phyloP scores from a whole-genome alignment of 345 rosid genomes.

The Leavenworthia alabamica region DNA sequence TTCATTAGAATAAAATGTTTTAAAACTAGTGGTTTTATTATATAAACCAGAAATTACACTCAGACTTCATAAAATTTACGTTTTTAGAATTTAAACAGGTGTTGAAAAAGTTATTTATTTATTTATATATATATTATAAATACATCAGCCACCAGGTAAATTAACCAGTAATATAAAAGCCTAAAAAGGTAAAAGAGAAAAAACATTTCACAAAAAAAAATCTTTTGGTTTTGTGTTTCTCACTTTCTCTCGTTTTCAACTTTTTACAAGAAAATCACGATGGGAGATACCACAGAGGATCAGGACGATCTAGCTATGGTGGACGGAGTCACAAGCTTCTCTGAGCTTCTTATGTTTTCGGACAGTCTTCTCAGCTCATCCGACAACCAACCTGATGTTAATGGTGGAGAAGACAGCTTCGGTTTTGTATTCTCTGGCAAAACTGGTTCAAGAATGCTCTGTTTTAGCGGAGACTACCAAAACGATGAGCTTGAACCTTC shows the following conservation, averaged over 20 bases:
- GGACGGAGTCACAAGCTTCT: slow-evolving; percentile 43
- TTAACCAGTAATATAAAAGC: slow-evolving; percentile 11
- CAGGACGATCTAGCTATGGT: slow-evolving; percentile 10
- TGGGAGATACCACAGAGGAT: slow-evolving; percentile 39
- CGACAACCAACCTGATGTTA: not conserved
- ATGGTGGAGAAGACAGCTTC: slow-evolving; percentile 13
- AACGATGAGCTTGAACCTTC: slow-evolving; percentile 31
- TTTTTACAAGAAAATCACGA: slow-evolving; percentile 16
- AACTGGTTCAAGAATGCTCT: slow-evolving; percentile 63
- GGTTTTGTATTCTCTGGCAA: slow-evolving; percentile 29
- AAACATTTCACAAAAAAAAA: slow-evolving; percentile 1
- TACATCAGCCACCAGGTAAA: slow-evolving; percentile 1
- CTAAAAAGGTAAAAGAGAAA: slow-evolving; percentile 3
- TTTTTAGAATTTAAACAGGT: not conserved
- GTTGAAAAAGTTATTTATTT: not conserved
- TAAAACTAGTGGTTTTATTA: not conserved
- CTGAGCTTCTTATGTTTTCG: slow-evolving; percentile 52
- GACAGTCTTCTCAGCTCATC: slow-evolving; percentile 27
- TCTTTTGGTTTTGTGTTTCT: not conserved
- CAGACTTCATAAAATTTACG: not conserved
- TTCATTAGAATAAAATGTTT: not conserved
- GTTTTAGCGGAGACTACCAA: slow-evolving; percentile 47
- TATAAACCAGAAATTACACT: not conserved
- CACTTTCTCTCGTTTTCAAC: not conserved
- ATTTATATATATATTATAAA: not conserved